Evolutionary conservation across 495 filamentous ascomycete genomes (phyloP), one percentile per base, ranked within the genome.

Genomic region (Neurospora sp.): DNA sequence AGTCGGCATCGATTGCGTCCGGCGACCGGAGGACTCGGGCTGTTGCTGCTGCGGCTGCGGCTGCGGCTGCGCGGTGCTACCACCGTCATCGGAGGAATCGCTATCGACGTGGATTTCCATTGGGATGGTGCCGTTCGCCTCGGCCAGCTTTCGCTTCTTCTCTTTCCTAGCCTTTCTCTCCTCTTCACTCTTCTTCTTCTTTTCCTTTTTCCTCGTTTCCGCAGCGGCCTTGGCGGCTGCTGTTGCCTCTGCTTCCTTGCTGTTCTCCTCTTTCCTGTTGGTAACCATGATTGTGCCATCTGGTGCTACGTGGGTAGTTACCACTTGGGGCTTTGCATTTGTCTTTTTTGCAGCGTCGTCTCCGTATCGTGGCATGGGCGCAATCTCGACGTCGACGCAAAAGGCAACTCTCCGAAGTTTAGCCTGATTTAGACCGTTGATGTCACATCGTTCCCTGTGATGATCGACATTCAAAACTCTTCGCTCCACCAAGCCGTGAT

Each of bases 301-400:
- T 39, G 78, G 76, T 70, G 82, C 80, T 72, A 92, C 91, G 69
- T 91, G 88, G n/a, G 84, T 78, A 66, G 84, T 85, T 1, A 86
- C 79, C 31, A 81, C 79, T 72, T 90, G 85, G 3, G 90, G 84
- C 66, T 89, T 78, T 79, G 79, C 4, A 66, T 73, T 20, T 81
- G 22, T 82, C 72, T 76, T 77, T 4, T 73, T 74, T 5, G 37
- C 69, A 0, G 71, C 20, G 35, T 77, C 86, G 11, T 89, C 88
- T 27, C 72, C 78, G 74, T 91, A 88, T 73, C 82, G 84, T 5
- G 87, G 86, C 79, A 86, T 85, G 35, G 83, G 85, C 53, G 96
- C 94, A 77, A 99, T 96, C 82, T 99, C 96, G 14, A 99, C 96
- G 80, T 99, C 96, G 5, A 99, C 96, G 75, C 92, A 97, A 76